Evolutionary conservation across 768 basidiomycete species (phyloP).

Genomic region (Russula vinacea): DNA sequence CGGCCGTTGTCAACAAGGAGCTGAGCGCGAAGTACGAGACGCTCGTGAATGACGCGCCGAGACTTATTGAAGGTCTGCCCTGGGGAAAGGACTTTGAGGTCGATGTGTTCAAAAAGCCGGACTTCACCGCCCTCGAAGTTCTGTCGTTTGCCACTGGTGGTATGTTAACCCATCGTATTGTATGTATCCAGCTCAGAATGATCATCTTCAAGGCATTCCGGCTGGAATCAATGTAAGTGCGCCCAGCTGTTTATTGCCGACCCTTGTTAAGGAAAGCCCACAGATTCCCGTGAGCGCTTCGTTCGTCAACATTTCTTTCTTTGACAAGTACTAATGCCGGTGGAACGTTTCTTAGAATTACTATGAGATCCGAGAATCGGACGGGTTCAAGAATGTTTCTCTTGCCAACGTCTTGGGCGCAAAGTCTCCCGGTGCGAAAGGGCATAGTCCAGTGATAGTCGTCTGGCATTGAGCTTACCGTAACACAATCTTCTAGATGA

Average conservation of each 20-base stretch:
- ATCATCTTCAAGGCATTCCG: constrained; percentile 58
- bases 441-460: too few relatives aligned
- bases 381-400: constrained; percentile 88
- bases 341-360: constrained; percentile 52
- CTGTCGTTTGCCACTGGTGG: constrained; percentile 82
- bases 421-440: constrained; percentile 68
- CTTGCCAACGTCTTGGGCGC: constrained; percentile 82
- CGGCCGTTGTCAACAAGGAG: constrained; percentile 82
- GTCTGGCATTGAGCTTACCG: background rate
- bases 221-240: constrained; percentile 73
- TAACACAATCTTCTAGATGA: constrained; percentile 40
- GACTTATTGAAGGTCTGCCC: constrained; percentile 75
- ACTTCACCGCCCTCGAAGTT: constrained; percentile 83
- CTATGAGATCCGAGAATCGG: constrained; percentile 75
- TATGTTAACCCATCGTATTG: constrained; percentile 34
- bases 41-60: constrained; percentile 72
- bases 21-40: constrained; percentile 78
- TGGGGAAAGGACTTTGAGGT: constrained; percentile 62
- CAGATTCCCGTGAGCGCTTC: constrained; percentile 58
- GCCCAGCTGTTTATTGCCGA: constrained; percentile 3
- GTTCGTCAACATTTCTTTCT: background rate
- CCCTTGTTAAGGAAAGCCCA: background rate
- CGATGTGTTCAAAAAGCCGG: constrained; percentile 74
- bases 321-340: constrained; percentile 1
- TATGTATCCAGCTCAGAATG: background rate